Evolutionary conservation across 1,284 basidiomycete species (phyloP).

Genomic region (Veloporphyrellus conicus): DNA sequence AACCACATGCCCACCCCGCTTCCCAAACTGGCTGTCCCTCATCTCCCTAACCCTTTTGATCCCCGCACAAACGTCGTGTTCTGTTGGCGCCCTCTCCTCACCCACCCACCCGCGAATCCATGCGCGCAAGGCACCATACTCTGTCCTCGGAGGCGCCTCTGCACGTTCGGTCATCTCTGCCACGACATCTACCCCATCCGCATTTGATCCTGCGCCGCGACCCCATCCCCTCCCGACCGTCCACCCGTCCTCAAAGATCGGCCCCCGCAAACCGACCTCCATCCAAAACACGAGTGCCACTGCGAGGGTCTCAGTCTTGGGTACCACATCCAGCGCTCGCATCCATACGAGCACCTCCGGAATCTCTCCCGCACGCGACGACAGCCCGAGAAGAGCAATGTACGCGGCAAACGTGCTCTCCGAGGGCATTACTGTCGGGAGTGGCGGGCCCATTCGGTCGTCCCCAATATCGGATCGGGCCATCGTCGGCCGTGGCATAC

Average conservation of each 20-base stretch:
- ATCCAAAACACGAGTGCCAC: slow-evolving; percentile 66
- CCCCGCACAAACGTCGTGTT: slow-evolving; percentile 32
- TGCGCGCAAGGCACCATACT: slow-evolving; percentile 37
- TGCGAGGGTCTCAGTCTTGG: slow-evolving; percentile 54
- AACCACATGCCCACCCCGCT: slow-evolving; percentile 7
- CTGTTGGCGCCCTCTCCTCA: slow-evolving; percentile 48
- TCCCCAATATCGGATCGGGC: not conserved
- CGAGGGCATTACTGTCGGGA: slow-evolving; percentile 46
- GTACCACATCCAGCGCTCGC: slow-evolving; percentile 54
- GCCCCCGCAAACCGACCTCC: slow-evolving; percentile 61
- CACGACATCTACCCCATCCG: slow-evolving; percentile 24
- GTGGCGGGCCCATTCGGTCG: slow-evolving; percentile 16
- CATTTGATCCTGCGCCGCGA: not conserved
- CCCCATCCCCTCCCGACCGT: slow-evolving; percentile 16
- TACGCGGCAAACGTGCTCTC: slow-evolving; percentile 56
- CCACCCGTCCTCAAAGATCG: slow-evolving; percentile 47
- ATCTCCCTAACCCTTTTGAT: slow-evolving; percentile 30
- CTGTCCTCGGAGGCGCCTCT: slow-evolving; percentile 15
- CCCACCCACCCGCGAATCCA: slow-evolving; percentile 74
- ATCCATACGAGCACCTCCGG: slow-evolving; percentile 77
- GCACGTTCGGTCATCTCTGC: not conserved
- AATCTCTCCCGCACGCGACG: slow-evolving; percentile 52
- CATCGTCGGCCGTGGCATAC: slow-evolving; percentile 10
- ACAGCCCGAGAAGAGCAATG: slow-evolving; percentile 58
- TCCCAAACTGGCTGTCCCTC: slow-evolving; percentile 22